Base-by-base conservation (phyloP, 495 filamentous ascomycete species). In the Chaetomium tenue region DNA sequence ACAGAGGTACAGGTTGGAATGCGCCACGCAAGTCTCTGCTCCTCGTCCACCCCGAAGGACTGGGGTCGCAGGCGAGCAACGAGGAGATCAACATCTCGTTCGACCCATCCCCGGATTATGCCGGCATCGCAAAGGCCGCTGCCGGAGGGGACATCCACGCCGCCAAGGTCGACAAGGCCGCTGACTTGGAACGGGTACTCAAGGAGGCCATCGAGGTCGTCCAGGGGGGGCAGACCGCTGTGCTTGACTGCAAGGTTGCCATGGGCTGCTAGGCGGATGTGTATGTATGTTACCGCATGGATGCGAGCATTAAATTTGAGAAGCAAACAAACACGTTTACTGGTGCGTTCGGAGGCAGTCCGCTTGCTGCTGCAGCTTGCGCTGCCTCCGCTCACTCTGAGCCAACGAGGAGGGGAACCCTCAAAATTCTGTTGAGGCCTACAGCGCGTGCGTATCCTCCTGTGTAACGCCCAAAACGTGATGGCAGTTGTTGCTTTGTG, bases 31-130 rank as follows among this genome's bases (percentile, higher is more conserved):
- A 82, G 63, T 92, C 88, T 23, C 82, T 93, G 69, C 79, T 91
- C 12, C 84, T 95, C 4, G 91, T 95, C 11, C 91, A 96, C 65
- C 91, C 92, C 0, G 79, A 90, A n/a, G 92, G 92, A 1, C 80
- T 89, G 48, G 89, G 89, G 1, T 87, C 89, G 9, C 88, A 84
- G 63, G 91, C 87, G 22, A 89, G 84, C 12, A 93, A 94, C 69
- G 87, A 90, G 64, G 93, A 95, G 63, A 81, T 98, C 64, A 95
- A 96, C 68, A 96, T 98, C 73, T 88, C 86, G 2, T 94, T 98
- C 72, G 86, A 84, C 15, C 93, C 93, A 0, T 84, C 85, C 0
- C 93, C 93, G 1, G 93, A 98, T 70, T 98, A 93, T 73, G 80
- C 90, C 0, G 93, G 93, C 13, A 96, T 98, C 63, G 93, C 93